phyloP scores from a whole-genome alignment of 305 asterid genomes.

The Salvia sclarea region DNA sequence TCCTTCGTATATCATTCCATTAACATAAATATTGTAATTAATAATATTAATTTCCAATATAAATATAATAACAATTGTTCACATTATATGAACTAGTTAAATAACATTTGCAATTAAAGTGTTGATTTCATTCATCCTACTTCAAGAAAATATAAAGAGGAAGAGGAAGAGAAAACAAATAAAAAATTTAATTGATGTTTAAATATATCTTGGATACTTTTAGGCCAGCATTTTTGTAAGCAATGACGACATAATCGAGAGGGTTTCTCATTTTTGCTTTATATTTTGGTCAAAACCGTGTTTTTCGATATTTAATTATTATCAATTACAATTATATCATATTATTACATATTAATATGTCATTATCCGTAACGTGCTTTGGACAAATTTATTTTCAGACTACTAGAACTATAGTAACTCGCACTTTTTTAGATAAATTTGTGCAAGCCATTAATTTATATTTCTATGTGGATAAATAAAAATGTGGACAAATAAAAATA shows the following conservation, averaged over 20 bases:
- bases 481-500: too few relatives aligned
- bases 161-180: too few relatives aligned
- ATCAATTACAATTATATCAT: background rate
- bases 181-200: background rate
- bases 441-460: background rate
- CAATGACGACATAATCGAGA: constrained; percentile 30
- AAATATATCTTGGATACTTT: background rate
- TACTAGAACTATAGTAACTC: background rate
- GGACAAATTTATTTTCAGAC: background rate
- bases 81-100: background rate
- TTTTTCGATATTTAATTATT: constrained; percentile 9
- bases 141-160: background rate
- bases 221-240: background rate
- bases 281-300: constrained; percentile 35
- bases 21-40: background rate
- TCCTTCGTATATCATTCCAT: background rate
- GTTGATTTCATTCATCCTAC: background rate
- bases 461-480: background rate
- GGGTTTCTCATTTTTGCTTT: background rate
- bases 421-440: background rate
- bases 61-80: background rate
- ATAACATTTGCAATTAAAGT: background rate
- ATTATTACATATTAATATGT: background rate
- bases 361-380: background rate
- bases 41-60: background rate